Percentiles rank a stretch among this genome's conserved stretches.
Evolutionary conservation across 2,329 filamentous ascomycete species (phyloP).

Genomic region (Cladophialophora carrionii): DNA sequence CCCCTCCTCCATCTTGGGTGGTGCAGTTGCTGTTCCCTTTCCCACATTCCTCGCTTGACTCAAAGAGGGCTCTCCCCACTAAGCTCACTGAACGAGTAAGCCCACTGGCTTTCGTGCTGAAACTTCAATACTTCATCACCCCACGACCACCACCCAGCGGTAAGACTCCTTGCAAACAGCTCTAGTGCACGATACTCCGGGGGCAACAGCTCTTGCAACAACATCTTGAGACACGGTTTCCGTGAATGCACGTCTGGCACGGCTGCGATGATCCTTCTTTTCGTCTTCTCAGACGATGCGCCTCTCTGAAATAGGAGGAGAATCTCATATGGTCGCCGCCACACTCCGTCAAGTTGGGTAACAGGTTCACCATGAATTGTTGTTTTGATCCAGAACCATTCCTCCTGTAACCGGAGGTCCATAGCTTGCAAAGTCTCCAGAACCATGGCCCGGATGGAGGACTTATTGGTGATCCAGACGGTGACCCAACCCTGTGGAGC

Average conservation of each 20-base stretch:
- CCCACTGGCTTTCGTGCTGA: constrained; percentile 46
- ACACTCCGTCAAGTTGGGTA: constrained; percentile 55
- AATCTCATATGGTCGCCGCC: constrained; percentile 66
- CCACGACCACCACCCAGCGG: constrained; percentile 64
- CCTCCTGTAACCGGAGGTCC: constrained; percentile 58
- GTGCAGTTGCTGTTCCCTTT: too few relatives aligned
- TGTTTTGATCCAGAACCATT: constrained; percentile 68
- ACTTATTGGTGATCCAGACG: constrained; percentile 66
- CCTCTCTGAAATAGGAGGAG: constrained; percentile 54
- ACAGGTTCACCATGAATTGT: constrained; percentile 59
- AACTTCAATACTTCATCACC: constrained; percentile 66
- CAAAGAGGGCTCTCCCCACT: not conserved
- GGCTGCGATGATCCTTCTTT: constrained; percentile 58
- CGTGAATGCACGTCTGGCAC: constrained; percentile 67
- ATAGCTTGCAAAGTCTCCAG: constrained; percentile 53
- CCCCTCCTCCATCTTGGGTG: too few relatives aligned
- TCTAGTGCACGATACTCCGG: constrained; percentile 58
- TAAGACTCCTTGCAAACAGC: constrained; percentile 63
- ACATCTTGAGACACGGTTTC: constrained; percentile 63
- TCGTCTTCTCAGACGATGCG: constrained; percentile 39
- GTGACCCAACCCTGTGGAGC: constrained; percentile 51
- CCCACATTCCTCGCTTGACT: not conserved
- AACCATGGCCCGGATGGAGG: constrained; percentile 53
- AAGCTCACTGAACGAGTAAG: not conserved
- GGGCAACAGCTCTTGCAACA: constrained; percentile 54